Percentiles rank a stretch among this genome's conserved stretches.
Conservation (phyloP, 129 eudicot genomes). For the Artemisia tridentata region DNA sequence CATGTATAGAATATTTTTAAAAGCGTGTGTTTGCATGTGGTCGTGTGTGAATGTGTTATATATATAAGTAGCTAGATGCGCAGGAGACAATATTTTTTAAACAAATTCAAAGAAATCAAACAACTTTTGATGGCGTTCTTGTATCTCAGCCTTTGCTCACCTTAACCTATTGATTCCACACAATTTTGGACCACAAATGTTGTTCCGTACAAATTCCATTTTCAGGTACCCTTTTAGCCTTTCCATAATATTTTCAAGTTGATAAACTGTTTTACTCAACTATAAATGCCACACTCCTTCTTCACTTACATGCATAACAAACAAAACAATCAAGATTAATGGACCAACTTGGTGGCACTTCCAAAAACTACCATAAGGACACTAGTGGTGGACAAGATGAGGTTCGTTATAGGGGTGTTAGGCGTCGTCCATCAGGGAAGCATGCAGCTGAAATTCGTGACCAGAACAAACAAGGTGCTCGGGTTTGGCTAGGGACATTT, state of each 20-base stretch:
- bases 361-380: background rate
- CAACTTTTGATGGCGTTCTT: too few species aligned
- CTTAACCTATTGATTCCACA: conserved; percentile 25
- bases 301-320: conserved; percentile 25
- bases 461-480: conserved; percentile 30
- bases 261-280: conserved; percentile 21
- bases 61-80: background rate
- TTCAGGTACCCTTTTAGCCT: conserved; percentile 27
- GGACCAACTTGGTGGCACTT: conserved; percentile 15
- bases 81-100: background rate
- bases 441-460: conserved; percentile 55
- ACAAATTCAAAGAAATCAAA: too few species aligned
- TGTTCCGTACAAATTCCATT: background rate
- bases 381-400: conserved; percentile 11
- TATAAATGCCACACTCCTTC: conserved; percentile 33
- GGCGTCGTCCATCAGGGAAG: conserved; percentile 56
- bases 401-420: conserved; percentile 43
- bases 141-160: too few species aligned
- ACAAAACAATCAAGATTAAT: conserved; percentile 10
- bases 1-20: too few species aligned
- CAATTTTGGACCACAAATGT: conserved; percentile 29
- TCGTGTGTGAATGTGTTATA: background rate
- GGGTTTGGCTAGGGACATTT: conserved; percentile 53
- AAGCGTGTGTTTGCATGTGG: too few species aligned
- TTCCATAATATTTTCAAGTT: conserved; percentile 30